Percentiles rank a stretch among this genome's conserved stretches.
Evolutionary conservation across 225 moss, liverwort and hornwort species (phyloP).

Genomic region (Marchantia polymorpha): DNA sequence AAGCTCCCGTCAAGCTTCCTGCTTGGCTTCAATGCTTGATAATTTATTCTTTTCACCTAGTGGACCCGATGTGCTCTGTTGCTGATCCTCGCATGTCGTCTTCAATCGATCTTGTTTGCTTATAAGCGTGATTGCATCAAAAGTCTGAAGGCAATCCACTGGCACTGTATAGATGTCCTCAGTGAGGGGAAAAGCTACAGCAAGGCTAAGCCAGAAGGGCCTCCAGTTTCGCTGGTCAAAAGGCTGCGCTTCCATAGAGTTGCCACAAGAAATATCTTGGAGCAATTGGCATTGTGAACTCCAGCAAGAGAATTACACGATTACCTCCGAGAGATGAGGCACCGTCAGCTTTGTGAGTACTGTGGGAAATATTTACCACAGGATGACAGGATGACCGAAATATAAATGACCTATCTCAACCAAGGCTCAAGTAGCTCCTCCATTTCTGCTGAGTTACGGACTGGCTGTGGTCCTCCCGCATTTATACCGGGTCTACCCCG

Average conservation of each 20-base stretch:
- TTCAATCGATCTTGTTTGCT: background rate
- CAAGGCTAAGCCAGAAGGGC: background rate
- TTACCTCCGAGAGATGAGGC: background rate
- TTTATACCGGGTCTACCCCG: constrained; percentile 44
- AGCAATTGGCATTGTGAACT: background rate
- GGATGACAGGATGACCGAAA: background rate
- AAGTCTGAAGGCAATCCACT: background rate
- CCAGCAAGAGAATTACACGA: background rate
- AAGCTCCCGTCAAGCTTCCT: background rate
- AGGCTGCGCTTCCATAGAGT: background rate
- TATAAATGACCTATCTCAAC: constrained; percentile 29
- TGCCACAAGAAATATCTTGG: background rate
- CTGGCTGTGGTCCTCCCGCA: constrained; percentile 38
- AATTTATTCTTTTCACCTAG: background rate
- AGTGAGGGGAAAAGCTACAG: background rate
- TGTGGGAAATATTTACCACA: background rate
- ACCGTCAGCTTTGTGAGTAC: background rate
- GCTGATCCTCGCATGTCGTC: background rate
- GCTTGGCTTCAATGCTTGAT: background rate
- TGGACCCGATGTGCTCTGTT: background rate
- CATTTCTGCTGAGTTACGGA: constrained; percentile 78
- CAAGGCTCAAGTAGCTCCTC: constrained; percentile 91
- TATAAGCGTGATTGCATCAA: background rate
- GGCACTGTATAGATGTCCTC: background rate
- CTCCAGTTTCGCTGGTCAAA: background rate